Evolutionary conservation across 2,329 filamentous ascomycete species (phyloP).

Genomic region (Talaromyces piceae): DNA sequence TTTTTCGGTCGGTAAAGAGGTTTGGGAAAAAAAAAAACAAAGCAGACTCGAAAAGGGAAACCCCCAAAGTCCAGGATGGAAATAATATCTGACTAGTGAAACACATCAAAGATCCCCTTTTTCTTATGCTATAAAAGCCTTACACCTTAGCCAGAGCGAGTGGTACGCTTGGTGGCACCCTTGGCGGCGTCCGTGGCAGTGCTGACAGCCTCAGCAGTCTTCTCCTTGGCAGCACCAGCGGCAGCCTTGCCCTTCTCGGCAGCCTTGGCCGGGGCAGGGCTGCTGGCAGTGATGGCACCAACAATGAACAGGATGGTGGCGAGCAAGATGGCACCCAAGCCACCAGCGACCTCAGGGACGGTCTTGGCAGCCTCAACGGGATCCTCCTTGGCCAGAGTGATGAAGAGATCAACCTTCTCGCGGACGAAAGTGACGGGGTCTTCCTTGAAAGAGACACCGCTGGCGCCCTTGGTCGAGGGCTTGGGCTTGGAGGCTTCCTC

Average conservation of each 20-base stretch:
- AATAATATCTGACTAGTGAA: background rate
- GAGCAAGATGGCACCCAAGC: conserved; percentile 62
- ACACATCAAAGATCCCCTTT: background rate
- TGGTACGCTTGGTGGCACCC: conserved; percentile 58
- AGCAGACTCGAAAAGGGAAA: background rate
- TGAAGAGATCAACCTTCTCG: conserved; percentile 90
- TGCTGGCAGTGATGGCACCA: conserved; percentile 56
- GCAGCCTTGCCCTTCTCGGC: conserved; percentile 70
- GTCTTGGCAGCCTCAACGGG: conserved; percentile 79
- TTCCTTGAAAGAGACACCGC: conserved; percentile 78
- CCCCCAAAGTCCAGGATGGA: background rate
- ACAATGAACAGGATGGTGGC: conserved; percentile 65
- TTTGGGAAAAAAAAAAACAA: background rate
- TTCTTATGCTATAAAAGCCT: conserved; percentile 7
- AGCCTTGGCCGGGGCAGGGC: conserved; percentile 52
- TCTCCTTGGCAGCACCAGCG: conserved; percentile 51
- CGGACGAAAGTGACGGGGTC: conserved; percentile 81
- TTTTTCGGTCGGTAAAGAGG: background rate
- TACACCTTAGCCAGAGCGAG: conserved; percentile 36
- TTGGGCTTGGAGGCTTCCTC: conserved; percentile 77
- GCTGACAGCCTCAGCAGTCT: conserved; percentile 58
- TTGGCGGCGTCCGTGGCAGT: conserved; percentile 67
- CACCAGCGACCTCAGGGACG: conserved; percentile 84
- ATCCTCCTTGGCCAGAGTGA: conserved; percentile 73
- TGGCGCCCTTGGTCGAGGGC: conserved; percentile 45